Evolutionary conservation across 371 early-diverging fungal species (phyloP), one percentile per base, ranked within the genome.

Genomic region (Lichtheimia ornata): DNA sequence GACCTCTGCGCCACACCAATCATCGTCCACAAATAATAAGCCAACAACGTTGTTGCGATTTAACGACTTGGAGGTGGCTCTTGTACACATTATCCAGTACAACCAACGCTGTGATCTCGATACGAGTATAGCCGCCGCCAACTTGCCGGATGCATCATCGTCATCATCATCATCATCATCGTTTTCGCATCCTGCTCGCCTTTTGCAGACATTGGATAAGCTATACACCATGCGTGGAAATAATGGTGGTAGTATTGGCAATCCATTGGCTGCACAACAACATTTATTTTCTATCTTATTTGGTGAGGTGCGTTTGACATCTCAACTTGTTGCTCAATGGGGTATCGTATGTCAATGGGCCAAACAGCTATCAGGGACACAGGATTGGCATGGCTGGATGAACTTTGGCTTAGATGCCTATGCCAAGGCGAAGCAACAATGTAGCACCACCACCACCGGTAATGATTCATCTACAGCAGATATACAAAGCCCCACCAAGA

Each of bases 291-390:
- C 50, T 4, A 73, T 71, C 22, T 28, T 76, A n/a, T 73, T 76
- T 66, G 76, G 73, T 7, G 59, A 69, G 25, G 63, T 76, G 20
- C 66, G 70, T 53, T 44, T 76, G 65, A 66, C 76, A n/a, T 53
- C 70, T 2, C 50, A 67, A 2, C 51, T 76, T 20, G 62, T 67
- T 13, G 50, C 58, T 20, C 53, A 60, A n/a, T 76, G 76, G 76
- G 56, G 63, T 28, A 30, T 69, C 2, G 58, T 72, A 24, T 76
- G 76, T 44, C 60, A 73, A 24, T 76, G 76, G 76, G 70, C 73
- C 11, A 61, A 61, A 50, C 62, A 66, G 5, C 58, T 66, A 17
- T 15, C 49, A n/a, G 45, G 59, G 6, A 50, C 62, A 3, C n/a
- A 45, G 6, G 59, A 66, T 44, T 62, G 67, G 62, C 50, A 66